Evolutionary conservation across 352 stramenopile genomes (phyloP).

Genomic region (Phytophthora litchii): DNA sequence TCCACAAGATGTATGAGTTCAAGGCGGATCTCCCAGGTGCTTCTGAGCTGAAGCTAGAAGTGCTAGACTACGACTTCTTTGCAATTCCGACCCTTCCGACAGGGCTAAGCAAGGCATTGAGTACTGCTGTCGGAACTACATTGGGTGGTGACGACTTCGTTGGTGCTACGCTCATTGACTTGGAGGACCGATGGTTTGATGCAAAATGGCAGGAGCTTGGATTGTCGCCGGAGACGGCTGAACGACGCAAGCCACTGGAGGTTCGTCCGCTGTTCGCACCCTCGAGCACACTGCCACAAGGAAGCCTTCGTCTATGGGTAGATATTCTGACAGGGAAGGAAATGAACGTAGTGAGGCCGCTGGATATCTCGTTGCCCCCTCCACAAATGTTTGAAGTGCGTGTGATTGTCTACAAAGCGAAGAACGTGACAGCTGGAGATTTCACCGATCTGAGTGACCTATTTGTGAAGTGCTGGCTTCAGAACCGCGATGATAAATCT

Average conservation of each 20-base stretch:
- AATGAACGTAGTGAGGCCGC: conserved; percentile 65
- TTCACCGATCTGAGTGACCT: conserved; percentile 91
- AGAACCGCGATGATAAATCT: conserved; percentile 70
- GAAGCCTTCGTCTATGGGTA: conserved; percentile 83
- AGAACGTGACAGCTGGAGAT: conserved; percentile 85
- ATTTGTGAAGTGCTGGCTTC: conserved; percentile 91
- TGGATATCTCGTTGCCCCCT: conserved; percentile 86
- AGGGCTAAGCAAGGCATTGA: conserved; percentile 58
- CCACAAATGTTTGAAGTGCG: conserved; percentile 88
- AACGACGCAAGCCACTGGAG: conserved; percentile 68
- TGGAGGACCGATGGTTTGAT: conserved; percentile 94
- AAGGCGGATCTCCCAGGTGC: conserved; percentile 86
- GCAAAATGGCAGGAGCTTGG: conserved; percentile 83
- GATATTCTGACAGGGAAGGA: conserved; percentile 87
- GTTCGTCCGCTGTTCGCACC: conserved; percentile 71
- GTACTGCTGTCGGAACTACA: conserved; percentile 49
- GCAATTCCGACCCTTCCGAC: conserved; percentile 57
- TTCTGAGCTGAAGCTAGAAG: conserved; percentile 70
- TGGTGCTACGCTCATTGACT: conserved; percentile 91
- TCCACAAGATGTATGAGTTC: conserved; percentile 93
- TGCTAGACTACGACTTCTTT: conserved; percentile 81
- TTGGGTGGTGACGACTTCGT: conserved; percentile 89
- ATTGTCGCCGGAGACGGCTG: conserved; percentile 24
- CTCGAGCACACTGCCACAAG: conserved; percentile 74
- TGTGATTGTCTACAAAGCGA: conserved; percentile 92